Base-by-base conservation (phyloP, 1,284 basidiomycete species). In the Coniferiporia weirii region DNA sequence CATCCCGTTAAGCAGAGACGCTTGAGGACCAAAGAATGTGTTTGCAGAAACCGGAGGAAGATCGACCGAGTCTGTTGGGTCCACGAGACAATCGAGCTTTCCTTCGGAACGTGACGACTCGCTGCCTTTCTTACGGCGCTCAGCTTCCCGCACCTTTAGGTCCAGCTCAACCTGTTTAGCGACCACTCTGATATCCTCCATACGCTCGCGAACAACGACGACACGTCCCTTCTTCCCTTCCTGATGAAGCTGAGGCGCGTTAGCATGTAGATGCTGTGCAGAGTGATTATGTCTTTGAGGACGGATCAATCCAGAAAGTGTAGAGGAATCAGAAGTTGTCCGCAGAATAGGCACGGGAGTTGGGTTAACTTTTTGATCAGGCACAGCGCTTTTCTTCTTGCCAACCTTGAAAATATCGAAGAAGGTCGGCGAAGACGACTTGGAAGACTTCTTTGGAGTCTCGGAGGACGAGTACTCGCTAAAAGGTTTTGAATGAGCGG, bases 41-140 rank as follows among this genome's bases (percentile, higher is more conserved):
- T 75, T 77, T 34, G 81, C 72, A 38, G 82, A 80, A 4, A 82
- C 83, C 5, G 77, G 82, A 0, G 88, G 88, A 22, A 90, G 67
- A 66, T 91, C 88, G 44, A 91, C 88, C 32, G 79, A 79, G 67
- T 91, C 90, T 32, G 89, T 92, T 8, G 89, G 89, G 71, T 92
- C 89, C 64, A 92, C 83, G 54, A 88, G 76, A 62, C 76, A 68
- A 19, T 68, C 63, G 53, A 71, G 64, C 56, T 56, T 20, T 40
- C 69, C 56, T 60, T 71, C 67, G 43, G 62, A 57, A 17, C 58
- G 52, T n/a, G 54, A 61, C 47, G 57, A 32, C 20, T 57, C 49
- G 34, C 53, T 53, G 27, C 40, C 54, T 34, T 54, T 53, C 27
- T 54, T 51, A 27, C 55, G 69, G 27, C 70, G 64, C 32, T 63